Conservation (phyloP, 352 stramenopile species). For the Globisporangium cederbergense region DNA sequence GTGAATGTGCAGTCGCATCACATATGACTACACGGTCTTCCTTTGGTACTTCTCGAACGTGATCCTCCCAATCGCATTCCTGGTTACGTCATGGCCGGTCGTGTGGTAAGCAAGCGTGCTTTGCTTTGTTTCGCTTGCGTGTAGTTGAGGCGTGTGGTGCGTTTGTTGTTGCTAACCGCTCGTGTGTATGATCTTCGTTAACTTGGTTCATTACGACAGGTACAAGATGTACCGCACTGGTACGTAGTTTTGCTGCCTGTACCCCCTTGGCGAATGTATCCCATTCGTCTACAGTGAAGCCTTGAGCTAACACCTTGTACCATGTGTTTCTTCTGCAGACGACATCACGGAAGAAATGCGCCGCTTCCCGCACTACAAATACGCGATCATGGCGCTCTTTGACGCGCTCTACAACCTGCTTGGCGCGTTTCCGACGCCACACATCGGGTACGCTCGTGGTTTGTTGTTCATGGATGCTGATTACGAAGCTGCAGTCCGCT, state of each 20-base stretch:
- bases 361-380: conserved; percentile 84
- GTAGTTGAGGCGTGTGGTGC: background rate
- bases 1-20: conserved; percentile 61
- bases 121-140: background rate
- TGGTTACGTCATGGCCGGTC: conserved; percentile 70
- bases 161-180: background rate
- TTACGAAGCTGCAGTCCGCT: background rate
- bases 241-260: conserved; percentile 17
- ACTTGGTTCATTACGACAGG: conserved; percentile 15
- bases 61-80: conserved; percentile 73
- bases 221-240: conserved; percentile 84
- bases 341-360: conserved; percentile 84
- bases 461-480: background rate
- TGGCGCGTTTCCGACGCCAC: conserved; percentile 75
- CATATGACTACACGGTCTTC: conserved; percentile 85
- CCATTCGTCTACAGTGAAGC: background rate
- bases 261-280: background rate
- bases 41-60: conserved; percentile 88
- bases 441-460: conserved; percentile 55
- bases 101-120: conserved; percentile 38
- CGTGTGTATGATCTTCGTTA: background rate
- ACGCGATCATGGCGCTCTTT: conserved; percentile 81
- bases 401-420: conserved; percentile 85
- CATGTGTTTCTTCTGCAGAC: conserved; percentile 28
- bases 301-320: background rate